Evolutionary conservation across 1,284 basidiomycete genomes (phyloP).

Genomic region (Microbotryomycetes sp.): DNA sequence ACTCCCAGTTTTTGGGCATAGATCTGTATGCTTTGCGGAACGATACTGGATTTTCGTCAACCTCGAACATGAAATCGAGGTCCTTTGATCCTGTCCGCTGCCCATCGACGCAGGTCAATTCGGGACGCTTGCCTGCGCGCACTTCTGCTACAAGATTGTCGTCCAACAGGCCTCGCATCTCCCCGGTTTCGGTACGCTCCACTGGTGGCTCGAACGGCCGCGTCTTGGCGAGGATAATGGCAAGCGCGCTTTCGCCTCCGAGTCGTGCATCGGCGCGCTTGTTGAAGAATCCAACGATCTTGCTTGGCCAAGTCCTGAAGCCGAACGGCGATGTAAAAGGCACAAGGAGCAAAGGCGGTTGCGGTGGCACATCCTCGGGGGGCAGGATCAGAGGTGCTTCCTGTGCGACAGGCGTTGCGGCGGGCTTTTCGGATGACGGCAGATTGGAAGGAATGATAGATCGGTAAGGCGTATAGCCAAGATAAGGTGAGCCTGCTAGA

Average conservation of each 20-base stretch:
- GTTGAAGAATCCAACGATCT: slow-evolving; percentile 90
- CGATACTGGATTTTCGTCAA: slow-evolving; percentile 20
- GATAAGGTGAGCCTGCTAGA: not conserved
- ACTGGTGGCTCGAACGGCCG: slow-evolving; percentile 52
- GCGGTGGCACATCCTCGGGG: slow-evolving; percentile 59
- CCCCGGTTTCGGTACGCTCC: slow-evolving; percentile 6
- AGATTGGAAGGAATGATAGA: not conserved
- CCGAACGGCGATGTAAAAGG: slow-evolving; percentile 83
- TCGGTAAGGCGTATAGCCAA: not conserved
- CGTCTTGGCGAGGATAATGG: slow-evolving; percentile 58
- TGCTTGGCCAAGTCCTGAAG: slow-evolving; percentile 74
- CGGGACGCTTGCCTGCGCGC: slow-evolving; percentile 16
- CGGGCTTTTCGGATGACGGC: slow-evolving; percentile 11
- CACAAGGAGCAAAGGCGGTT: slow-evolving; percentile 77
- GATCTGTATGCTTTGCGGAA: slow-evolving; percentile 51
- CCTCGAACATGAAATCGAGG: slow-evolving; percentile 25
- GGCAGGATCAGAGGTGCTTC: slow-evolving; percentile 44
- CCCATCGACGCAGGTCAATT: slow-evolving; percentile 30
- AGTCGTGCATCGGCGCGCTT: slow-evolving; percentile 67
- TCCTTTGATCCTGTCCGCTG: slow-evolving; percentile 15
- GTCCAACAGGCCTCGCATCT: slow-evolving; percentile 16
- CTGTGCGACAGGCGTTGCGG: slow-evolving; percentile 33
- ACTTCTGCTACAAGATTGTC: slow-evolving; percentile 13
- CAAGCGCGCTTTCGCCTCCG: slow-evolving; percentile 75
- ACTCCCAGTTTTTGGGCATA: slow-evolving; percentile 57